Evolutionary conservation across 176 grass and related monocot genomes (phyloP), one percentile per base, ranked within the genome.

Genomic region (Coix lacrymajobi): DNA sequence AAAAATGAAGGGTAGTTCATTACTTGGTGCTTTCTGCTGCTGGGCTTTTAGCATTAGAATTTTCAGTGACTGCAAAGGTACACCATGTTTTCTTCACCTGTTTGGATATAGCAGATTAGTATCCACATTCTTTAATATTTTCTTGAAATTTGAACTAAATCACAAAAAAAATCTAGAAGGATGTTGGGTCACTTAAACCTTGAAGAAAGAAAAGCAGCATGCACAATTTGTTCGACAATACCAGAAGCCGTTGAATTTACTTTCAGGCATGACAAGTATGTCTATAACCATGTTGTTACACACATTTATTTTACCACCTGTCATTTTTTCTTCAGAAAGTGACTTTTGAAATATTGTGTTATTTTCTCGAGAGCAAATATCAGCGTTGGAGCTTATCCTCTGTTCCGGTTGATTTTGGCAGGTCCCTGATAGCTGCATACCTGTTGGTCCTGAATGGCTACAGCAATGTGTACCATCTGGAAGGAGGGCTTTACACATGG

Each of bases 401-500:
- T n/a, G 15, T 74, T 81, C 8, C 65, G 44, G 24, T 66, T 34
- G 64, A 76, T 58, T 58, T 81, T 48, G 62, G 80, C 78, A 99
- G 97, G 60, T 99, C 97, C 69, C 81, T 96, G 29, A 96, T 99
- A 81, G 97, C 97, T 75, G 87, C 97, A 25, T 96, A 96, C 75
- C 57, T 96, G 36, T 82, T 96, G 74, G 93, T 99, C 32, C 83
- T 99, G 5, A 87, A 96, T 69, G 93, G 93, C 22, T 96, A 99
- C 73, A 93, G 85, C 44, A 99, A 99, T 77, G 97, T 99, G 51
- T 99, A 79, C 68, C 87, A 99, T 76, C 62, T 99, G 11, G 91
- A 99, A 22, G 97, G 97, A 83, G 93, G 97, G 13, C 84, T 99
- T 20, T 87, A 96, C 66, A 39, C 80, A 40, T 99, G 97, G 97